Evolutionary conservation across 2,329 filamentous ascomycete genomes (phyloP).

Genomic region (Fonsecaea pugnacius): DNA sequence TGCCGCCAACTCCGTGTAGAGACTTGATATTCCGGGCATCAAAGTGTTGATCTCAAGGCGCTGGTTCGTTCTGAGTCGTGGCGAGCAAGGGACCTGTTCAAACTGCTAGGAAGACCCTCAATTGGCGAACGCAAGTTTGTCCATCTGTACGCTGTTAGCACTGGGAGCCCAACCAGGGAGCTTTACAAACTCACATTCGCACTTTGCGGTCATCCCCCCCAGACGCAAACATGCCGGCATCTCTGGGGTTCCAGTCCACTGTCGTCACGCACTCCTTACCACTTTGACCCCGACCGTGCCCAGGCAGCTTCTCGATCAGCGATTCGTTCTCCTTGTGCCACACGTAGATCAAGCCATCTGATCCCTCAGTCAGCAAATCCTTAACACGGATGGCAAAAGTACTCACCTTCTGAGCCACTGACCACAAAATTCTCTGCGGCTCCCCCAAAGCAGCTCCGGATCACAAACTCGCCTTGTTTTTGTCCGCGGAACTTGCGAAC

Average conservation of each 20-base stretch:
- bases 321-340: slow-evolving; percentile 86
- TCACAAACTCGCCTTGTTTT: slow-evolving; percentile 74
- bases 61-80: slow-evolving; percentile 48
- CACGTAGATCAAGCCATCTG: slow-evolving; percentile 75
- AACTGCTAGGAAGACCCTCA: slow-evolving; percentile 35
- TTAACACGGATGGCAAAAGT: background rate
- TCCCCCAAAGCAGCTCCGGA: slow-evolving; percentile 82
- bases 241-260: slow-evolving; percentile 82
- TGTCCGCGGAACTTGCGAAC: slow-evolving; percentile 77
- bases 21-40: slow-evolving; percentile 5
- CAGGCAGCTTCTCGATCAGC: slow-evolving; percentile 74
- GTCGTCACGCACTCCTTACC: slow-evolving; percentile 70
- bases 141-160: slow-evolving; percentile 40
- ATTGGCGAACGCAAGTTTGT: slow-evolving; percentile 32
- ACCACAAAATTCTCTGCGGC: slow-evolving; percentile 90
- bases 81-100: slow-evolving; percentile 41
- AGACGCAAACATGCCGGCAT: slow-evolving; percentile 84
- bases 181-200: slow-evolving; percentile 69
- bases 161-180: slow-evolving; percentile 38
- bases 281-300: slow-evolving; percentile 65
- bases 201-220: slow-evolving; percentile 86
- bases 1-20: slow-evolving; percentile 21
- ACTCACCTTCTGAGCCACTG: slow-evolving; percentile 83
- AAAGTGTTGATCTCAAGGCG: slow-evolving; percentile 46
- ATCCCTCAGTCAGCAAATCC: slow-evolving; percentile 33